These are phyloP conservation scores for Suhomyces emberorum DNA, from an alignment of 805 yeast genomes.

Conservation along the genomic window DNA sequence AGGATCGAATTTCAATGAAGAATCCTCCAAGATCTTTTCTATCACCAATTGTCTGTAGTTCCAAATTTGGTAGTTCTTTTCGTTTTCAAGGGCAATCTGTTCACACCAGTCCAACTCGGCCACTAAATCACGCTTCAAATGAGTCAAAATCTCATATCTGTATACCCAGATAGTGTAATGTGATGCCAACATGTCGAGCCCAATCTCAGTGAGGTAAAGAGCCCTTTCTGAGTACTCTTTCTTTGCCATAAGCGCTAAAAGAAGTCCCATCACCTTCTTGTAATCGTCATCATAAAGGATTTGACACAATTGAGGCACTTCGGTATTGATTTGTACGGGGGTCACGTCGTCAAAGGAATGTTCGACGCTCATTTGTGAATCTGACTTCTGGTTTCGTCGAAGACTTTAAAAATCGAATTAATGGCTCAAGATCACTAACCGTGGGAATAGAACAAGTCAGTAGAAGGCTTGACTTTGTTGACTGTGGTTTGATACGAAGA, in stretches of 20 bases:
- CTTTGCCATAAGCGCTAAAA: constrained; percentile 55
- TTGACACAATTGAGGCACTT: constrained; percentile 51
- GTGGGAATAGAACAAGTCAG: too few relatives aligned
- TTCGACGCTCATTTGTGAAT: too few relatives aligned
- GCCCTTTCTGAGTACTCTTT: constrained; percentile 73
- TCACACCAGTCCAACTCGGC: constrained; percentile 80
- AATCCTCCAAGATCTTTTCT: constrained; percentile 26
- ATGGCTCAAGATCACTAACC: too few relatives aligned
- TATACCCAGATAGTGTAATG: constrained; percentile 90
- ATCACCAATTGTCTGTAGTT: constrained; percentile 76
- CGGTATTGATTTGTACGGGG: constrained; percentile 42
- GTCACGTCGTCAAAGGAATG: constrained; percentile 34
- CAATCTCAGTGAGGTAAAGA: constrained; percentile 56
- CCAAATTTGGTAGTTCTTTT: constrained; percentile 98
- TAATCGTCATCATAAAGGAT: constrained; percentile 75
- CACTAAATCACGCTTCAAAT: constrained; percentile 35
- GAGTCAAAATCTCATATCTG: constrained; percentile 49
- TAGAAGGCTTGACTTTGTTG: too few relatives aligned
- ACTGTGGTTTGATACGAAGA: too few relatives aligned
- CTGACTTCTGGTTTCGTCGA: too few relatives aligned
- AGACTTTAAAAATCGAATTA: too few relatives aligned
- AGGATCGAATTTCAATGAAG: constrained; percentile 27
- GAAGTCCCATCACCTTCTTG: constrained; percentile 53
- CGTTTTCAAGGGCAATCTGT: constrained; percentile 64
- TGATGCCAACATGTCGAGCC: constrained; percentile 73